phyloP scores from a whole-genome alignment of 164 flowering plant species.

The Tinospora cordifolia region DNA sequence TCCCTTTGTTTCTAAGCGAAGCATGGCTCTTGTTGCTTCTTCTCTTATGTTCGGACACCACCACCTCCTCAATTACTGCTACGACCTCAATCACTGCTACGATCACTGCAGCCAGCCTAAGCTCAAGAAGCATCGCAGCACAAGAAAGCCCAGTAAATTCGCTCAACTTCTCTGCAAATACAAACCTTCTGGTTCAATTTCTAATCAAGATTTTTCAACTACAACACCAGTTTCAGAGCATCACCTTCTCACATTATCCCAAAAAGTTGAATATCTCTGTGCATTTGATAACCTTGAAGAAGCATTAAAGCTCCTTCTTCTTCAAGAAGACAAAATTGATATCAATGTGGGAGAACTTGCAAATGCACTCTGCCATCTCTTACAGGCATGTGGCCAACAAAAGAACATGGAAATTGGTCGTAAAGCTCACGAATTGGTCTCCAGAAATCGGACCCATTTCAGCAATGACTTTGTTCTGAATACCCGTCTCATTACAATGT shows the following conservation, averaged over 20 bases:
- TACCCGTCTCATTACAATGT: slow-evolving; percentile 60
- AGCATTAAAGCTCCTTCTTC: slow-evolving; percentile 21
- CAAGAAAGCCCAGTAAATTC: not conserved
- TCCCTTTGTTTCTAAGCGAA: not conserved
- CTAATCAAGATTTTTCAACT: not conserved
- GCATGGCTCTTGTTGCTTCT: slow-evolving; percentile 19
- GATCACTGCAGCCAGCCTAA: not conserved
- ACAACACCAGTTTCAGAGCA: not conserved
- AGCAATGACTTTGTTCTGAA: slow-evolving; percentile 36
- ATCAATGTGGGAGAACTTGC: slow-evolving; percentile 5
- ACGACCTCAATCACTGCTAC: no score
- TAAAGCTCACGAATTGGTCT: slow-evolving; percentile 35
- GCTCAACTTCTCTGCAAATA: slow-evolving; percentile 6
- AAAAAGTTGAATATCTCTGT: slow-evolving; percentile 25
- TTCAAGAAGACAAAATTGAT: slow-evolving; percentile 17
- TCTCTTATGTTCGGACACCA: slow-evolving; percentile 14
- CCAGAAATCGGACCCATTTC: slow-evolving; percentile 15
- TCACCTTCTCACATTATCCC: slow-evolving; percentile 10
- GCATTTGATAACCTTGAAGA: slow-evolving; percentile 26
- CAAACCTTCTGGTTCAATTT: slow-evolving; percentile 7
- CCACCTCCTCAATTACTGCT: no score
- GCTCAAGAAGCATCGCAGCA: not conserved
- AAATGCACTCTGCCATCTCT: slow-evolving; percentile 33
- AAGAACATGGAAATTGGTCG: slow-evolving; percentile 46
- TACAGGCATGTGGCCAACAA: slow-evolving; percentile 44